A percentile compares a stretch with the other conserved stretches of the same genome.
phyloP scores from a whole-genome alignment of 2,329 filamentous ascomycete species.

The Alternaria consortialis region DNA sequence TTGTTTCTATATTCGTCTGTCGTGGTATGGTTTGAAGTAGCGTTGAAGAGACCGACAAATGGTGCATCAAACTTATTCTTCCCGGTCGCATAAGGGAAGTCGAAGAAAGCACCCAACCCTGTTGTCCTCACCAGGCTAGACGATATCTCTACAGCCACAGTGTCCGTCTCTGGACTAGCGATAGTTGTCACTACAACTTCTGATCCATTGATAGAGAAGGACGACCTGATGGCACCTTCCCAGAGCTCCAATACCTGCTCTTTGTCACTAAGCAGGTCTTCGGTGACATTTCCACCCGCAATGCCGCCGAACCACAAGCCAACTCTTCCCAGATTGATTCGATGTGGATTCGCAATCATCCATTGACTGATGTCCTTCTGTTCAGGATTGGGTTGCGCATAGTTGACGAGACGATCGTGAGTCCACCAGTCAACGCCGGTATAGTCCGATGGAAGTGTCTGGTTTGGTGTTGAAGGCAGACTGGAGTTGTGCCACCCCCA shows the following conservation, averaged over 20 bases:
- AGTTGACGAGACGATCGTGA: slow-evolving; percentile 55
- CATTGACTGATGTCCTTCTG: slow-evolving; percentile 59
- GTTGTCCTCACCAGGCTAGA: slow-evolving; percentile 54
- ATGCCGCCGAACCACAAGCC: slow-evolving; percentile 60
- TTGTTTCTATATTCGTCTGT: slow-evolving; percentile 37
- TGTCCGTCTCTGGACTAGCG: slow-evolving; percentile 58
- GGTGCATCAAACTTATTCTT: slow-evolving; percentile 64
- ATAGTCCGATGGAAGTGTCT: slow-evolving; percentile 51
- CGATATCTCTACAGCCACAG: slow-evolving; percentile 55
- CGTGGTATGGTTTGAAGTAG: slow-evolving; percentile 57
- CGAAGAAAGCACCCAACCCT: slow-evolving; percentile 59
- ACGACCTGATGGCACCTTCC: slow-evolving; percentile 57
- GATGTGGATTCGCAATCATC: slow-evolving; percentile 64
- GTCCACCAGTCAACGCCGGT: slow-evolving; percentile 57
- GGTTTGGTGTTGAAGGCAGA: slow-evolving; percentile 51
- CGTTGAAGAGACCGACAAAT: slow-evolving; percentile 63
- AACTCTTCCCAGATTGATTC: slow-evolving; percentile 60
- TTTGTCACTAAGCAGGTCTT: slow-evolving; percentile 53
- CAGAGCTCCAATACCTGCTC: slow-evolving; percentile 60
- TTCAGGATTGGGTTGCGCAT: slow-evolving; percentile 54
- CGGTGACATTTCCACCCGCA: slow-evolving; percentile 50
- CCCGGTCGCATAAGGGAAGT: slow-evolving; percentile 61
- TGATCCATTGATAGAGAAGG: slow-evolving; percentile 54
- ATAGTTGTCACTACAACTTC: slow-evolving; percentile 56
- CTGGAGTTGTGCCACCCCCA: slow-evolving; percentile 60